Conservation (phyloP, 1,139 yeast species). For the Blastobotrys aristatus region DNA sequence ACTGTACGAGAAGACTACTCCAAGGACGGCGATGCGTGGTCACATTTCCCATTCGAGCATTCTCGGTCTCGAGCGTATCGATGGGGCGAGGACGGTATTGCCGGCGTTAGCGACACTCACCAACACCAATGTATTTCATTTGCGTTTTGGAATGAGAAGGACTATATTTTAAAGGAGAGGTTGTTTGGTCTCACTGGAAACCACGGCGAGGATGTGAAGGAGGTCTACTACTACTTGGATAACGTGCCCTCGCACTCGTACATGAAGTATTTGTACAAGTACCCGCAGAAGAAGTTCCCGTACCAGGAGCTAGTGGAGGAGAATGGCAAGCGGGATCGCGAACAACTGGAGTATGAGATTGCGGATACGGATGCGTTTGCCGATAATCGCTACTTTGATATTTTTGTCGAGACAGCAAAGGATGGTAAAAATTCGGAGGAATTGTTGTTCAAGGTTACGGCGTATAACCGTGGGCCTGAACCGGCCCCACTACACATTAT, state of each 20-base stretch:
- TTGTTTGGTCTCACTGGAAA: constrained; percentile 88
- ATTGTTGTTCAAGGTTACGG: constrained; percentile 77
- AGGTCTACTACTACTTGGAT: constrained; percentile 78
- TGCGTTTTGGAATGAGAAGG: constrained; percentile 92
- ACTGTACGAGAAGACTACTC: constrained; percentile 94
- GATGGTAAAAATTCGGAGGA: constrained; percentile 69
- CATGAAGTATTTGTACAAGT: constrained; percentile 88
- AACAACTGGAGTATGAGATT: constrained; percentile 66
- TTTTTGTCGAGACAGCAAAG: constrained; percentile 88
- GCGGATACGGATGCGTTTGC: constrained; percentile 72
- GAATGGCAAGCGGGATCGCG: constrained; percentile 60
- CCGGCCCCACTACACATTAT: constrained; percentile 84
- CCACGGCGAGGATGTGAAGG: constrained; percentile 95
- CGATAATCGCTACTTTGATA: constrained; percentile 81
- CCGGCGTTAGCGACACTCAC: constrained; percentile 85
- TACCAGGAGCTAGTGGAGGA: constrained; percentile 70
- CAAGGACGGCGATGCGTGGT: constrained; percentile 84
- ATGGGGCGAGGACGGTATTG: constrained; percentile 97
- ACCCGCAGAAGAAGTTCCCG: constrained; percentile 82
- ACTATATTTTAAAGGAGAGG: constrained; percentile 79
- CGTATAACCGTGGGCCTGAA: constrained; percentile 77
- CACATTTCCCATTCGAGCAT: constrained; percentile 82
- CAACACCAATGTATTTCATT: constrained; percentile 71
- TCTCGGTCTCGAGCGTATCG: constrained; percentile 79
- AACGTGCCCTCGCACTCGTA: constrained; percentile 92